phyloP scores from a whole-genome alignment of 2,329 filamentous ascomycete species.

The Biscogniauxia marginata region DNA sequence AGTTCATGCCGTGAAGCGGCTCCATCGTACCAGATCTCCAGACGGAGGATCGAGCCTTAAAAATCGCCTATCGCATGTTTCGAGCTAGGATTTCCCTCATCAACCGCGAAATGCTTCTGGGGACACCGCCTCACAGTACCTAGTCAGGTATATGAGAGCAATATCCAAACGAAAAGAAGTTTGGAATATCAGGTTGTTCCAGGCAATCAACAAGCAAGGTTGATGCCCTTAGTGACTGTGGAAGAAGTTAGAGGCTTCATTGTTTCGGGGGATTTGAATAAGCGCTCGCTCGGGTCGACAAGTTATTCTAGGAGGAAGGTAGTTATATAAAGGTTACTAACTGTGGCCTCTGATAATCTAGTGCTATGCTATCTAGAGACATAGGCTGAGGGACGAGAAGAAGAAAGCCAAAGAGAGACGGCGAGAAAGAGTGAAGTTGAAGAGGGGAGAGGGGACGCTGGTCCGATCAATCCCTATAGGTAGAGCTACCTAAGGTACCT shows the following conservation, averaged over 20 bases:
- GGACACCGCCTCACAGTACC: not conserved
- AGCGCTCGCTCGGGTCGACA: too few species aligned
- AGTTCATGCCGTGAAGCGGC: not conserved
- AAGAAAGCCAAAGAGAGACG: not conserved
- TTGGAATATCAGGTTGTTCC: not conserved
- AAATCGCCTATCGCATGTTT: not conserved
- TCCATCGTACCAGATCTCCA: not conserved
- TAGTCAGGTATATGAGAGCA: not conserved
- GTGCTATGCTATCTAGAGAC: too few species aligned
- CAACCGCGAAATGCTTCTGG: not conserved
- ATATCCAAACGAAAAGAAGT: not conserved
- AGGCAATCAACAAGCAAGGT: not conserved
- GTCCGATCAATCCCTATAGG: not conserved
- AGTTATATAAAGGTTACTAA: too few species aligned
- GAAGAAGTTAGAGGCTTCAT: not conserved
- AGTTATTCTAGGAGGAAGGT: too few species aligned
- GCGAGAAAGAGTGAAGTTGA: not conserved
- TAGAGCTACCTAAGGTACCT: not conserved
- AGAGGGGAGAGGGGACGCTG: not conserved
- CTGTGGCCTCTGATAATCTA: too few species aligned
- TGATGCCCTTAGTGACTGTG: not conserved
- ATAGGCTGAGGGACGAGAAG: too few species aligned
- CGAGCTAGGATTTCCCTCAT: not conserved
- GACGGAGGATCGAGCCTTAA: not conserved
- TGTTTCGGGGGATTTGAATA: too few species aligned